These are phyloP conservation scores for Citrus inodora DNA, from an alignment of 345 rosid species.

Conservation along the genomic window DNA sequence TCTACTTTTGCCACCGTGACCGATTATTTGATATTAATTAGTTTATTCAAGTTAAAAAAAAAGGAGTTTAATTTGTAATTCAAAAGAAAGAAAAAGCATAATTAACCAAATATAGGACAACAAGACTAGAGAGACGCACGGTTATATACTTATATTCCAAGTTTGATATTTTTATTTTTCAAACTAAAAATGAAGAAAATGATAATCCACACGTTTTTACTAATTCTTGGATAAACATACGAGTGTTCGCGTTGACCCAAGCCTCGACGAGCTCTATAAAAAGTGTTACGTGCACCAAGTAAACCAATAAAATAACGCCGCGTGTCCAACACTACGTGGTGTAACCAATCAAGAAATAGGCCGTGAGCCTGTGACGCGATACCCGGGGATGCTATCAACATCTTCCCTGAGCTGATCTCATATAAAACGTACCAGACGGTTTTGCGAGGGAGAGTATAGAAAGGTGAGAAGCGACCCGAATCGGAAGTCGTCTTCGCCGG, in stretches of 20 bases:
- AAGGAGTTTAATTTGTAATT: too few relatives aligned
- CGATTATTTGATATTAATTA: too few relatives aligned
- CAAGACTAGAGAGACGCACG: too few relatives aligned
- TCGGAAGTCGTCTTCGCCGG: slow-evolving; percentile 9
- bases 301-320: slow-evolving; percentile 10
- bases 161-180: too few relatives aligned
- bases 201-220: background rate
- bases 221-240: background rate
- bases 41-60: too few relatives aligned
- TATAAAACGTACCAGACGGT: background rate
- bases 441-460: background rate
- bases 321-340: background rate
- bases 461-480: background rate
- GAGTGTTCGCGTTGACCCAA: background rate
- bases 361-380: slow-evolving; percentile 21
- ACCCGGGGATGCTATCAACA: slow-evolving; percentile 2
- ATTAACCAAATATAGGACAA: too few relatives aligned
- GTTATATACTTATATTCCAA: too few relatives aligned
- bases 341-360: slow-evolving; percentile 11
- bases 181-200: too few relatives aligned
- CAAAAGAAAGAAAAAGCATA: too few relatives aligned
- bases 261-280: background rate
- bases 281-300: background rate
- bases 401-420: too few relatives aligned
- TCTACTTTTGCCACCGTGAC: too few relatives aligned